Base-by-base conservation (phyloP, 2,329 filamentous ascomycete genomes). In the Rutstroemia sp. region DNA sequence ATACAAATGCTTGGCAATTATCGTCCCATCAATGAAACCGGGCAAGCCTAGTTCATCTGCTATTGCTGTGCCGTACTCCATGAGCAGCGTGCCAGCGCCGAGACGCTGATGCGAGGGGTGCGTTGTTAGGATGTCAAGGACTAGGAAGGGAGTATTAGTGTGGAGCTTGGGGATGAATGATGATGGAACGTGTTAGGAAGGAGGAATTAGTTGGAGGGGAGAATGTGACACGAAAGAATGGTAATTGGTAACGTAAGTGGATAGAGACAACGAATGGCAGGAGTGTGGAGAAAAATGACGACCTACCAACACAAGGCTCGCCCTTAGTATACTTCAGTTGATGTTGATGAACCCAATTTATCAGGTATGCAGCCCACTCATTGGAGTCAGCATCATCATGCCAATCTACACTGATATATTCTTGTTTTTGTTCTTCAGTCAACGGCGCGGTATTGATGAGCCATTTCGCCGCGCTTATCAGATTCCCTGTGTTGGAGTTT, bases 41-140 rank as follows among this genome's bases (percentile, higher is more conserved):
- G 54, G 52, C n/a, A 58, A 10, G 1, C 54, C 54, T 18, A 57
- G 41, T 1, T 37, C 37, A 38, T 63, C 60, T 27, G 61, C 71
- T n/a, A 71, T 64, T 7, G 67, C 56, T 1, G 68, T 68, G 6
- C 73, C 72, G 69, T 71, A 75, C 21, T 67, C 61, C 30, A 74
- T 65, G 27, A 75, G 62, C 38, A 71, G 62, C 37, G 65, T 66
- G 1, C 72, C 72, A 1, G 70, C 65, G 3, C 73, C 73, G 37
- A 69, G 69, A 3, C 67, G 64, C 46, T 73, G 69, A 45, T 69
- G 70, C 1, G 67, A 64, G 1, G 73, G 72, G 34, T 68, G 61
- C 2, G 69, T 72, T 55, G 69, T 67, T 45, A 71, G 59, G 4
- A 70, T 69, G 21, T 71, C 64, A 2, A 73, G 65, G 25, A 70